Percentiles rank a stretch among this genome's conserved stretches.
Evolutionary conservation across 2,329 filamentous ascomycete genomes (phyloP).

Genomic region (Helminthosporium solani): DNA sequence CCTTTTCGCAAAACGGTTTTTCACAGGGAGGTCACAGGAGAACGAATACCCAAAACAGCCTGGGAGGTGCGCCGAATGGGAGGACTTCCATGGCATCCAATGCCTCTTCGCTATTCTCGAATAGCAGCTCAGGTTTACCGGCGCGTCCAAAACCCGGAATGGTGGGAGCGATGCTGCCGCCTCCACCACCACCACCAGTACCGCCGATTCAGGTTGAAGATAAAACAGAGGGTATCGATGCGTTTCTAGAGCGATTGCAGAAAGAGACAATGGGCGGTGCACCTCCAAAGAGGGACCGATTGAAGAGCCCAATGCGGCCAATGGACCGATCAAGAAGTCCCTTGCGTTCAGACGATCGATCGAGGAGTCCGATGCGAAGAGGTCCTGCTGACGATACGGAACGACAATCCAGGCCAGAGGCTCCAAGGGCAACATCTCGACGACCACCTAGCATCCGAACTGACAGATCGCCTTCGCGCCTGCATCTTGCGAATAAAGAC

Average conservation of each 20-base stretch:
- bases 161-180: constrained; percentile 7
- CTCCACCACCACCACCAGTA: constrained; percentile 28
- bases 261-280: constrained; percentile 27
- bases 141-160: constrained; percentile 23
- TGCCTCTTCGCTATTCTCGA: constrained; percentile 36
- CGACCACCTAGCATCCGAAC: constrained; percentile 22
- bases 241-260: constrained; percentile 40
- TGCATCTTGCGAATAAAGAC: constrained; percentile 19
- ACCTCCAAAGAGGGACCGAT: constrained; percentile 13
- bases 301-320: constrained; percentile 23
- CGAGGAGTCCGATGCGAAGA: constrained; percentile 24
- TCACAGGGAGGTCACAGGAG: constrained; percentile 37
- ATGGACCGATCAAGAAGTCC: constrained; percentile 20
- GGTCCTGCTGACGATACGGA: constrained; percentile 9
- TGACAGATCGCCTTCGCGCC: constrained; percentile 19
- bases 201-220: constrained; percentile 19
- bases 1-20: constrained; percentile 31
- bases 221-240: constrained; percentile 39
- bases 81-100: constrained; percentile 33
- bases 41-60: constrained; percentile 38
- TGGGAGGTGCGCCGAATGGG: constrained; percentile 25
- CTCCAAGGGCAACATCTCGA: constrained; percentile 22
- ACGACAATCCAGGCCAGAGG: constrained; percentile 28
- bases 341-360: constrained; percentile 15
- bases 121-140: constrained; percentile 25